Conservation (phyloP, 495 filamentous ascomycete species). For the Margaritispora aquatica region DNA sequence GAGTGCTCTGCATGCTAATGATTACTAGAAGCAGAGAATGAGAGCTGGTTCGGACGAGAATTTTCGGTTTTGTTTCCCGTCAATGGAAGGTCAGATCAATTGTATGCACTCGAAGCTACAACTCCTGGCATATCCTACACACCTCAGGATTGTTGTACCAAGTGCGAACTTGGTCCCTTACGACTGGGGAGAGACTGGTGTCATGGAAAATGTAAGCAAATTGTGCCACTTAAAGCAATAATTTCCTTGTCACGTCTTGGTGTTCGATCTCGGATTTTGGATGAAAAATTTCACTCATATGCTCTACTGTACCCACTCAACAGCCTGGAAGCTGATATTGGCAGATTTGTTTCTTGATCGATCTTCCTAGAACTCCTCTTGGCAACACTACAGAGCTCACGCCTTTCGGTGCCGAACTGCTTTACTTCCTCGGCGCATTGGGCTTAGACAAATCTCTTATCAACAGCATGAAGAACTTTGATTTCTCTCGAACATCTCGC, state of each 20-base stretch:
- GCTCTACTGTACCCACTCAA: too few species aligned
- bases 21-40: conserved; percentile 19
- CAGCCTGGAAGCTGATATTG: conserved; percentile 1
- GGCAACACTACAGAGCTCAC: conserved; percentile 38
- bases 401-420: conserved; percentile 61
- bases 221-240: neutral
- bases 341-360: conserved; percentile 74
- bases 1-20: neutral
- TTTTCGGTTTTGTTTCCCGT: conserved; percentile 74
- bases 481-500: conserved; percentile 61
- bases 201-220: conserved; percentile 72
- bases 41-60: conserved; percentile 24
- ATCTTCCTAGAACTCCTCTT: conserved; percentile 57
- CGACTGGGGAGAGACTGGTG: conserved; percentile 69
- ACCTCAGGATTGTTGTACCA: conserved; percentile 72
- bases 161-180: conserved; percentile 73
- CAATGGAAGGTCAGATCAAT: conserved; percentile 52
- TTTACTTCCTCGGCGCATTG: conserved; percentile 63
- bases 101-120: conserved; percentile 82
- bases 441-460: conserved; percentile 56
- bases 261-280: too few species aligned
- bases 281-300: too few species aligned
- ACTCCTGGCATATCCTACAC: conserved; percentile 62
- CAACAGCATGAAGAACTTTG: conserved; percentile 57
- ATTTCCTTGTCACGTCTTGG: neutral